A percentile compares a stretch with the other conserved stretches of the same genome.
phyloP scores from a whole-genome alignment of 1,139 yeast species.

The Trichomonascaceae sp. region DNA sequence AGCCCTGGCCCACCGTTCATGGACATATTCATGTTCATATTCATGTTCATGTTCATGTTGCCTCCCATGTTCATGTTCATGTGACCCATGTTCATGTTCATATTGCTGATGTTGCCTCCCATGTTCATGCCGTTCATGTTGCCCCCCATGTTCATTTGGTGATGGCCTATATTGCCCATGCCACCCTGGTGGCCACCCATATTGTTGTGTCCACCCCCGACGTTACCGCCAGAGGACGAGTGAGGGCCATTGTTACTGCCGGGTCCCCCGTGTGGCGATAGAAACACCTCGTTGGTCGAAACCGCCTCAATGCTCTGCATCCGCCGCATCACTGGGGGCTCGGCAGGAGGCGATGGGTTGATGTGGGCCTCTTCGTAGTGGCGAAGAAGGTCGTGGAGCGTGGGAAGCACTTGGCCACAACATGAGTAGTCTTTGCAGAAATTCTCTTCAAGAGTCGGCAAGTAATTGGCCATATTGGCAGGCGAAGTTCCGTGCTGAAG shows the following conservation, averaged over 20 bases:
- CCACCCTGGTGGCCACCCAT: neutral
- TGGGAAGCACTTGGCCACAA: slow-evolving; percentile 86
- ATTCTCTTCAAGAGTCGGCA: slow-evolving; percentile 88
- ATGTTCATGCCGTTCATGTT: neutral
- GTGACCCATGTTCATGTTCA: neutral
- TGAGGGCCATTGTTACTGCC: neutral
- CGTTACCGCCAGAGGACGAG: neutral
- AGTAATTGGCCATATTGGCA: slow-evolving; percentile 51
- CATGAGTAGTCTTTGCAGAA: slow-evolving; percentile 94
- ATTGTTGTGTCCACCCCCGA: neutral
- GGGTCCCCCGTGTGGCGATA: slow-evolving; percentile 22
- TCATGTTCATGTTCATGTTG: neutral
- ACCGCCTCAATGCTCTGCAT: slow-evolving; percentile 45
- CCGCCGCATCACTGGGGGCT: slow-evolving; percentile 31
- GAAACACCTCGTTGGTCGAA: slow-evolving; percentile 79
- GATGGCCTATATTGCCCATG: neutral
- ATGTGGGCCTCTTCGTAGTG: slow-evolving; percentile 97
- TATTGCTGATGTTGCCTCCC: neutral
- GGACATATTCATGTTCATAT: neutral
- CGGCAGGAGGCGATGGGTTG: slow-evolving; percentile 45
- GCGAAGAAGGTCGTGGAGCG: slow-evolving; percentile 80
- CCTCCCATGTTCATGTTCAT: neutral
- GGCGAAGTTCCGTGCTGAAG: slow-evolving; percentile 43
- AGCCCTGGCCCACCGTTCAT: neutral
- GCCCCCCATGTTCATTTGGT: neutral